phyloP scores from a whole-genome alignment of 176 grass and related monocot genomes.

The Oryza rufipogon region DNA sequence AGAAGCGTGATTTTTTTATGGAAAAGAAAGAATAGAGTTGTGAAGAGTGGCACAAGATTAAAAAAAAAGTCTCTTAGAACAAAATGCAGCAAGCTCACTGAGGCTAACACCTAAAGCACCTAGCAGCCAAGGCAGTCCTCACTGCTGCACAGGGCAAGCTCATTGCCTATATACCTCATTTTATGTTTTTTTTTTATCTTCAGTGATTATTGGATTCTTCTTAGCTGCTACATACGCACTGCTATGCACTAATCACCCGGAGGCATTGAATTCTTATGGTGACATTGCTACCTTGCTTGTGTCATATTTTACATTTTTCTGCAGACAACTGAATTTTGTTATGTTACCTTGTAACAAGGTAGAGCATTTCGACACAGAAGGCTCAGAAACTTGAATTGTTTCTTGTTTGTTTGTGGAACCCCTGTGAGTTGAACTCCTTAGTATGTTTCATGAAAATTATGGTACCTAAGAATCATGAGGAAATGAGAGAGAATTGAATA shows the following conservation, averaged over 20 bases:
- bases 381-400: background rate
- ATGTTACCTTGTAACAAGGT: conserved; percentile 15
- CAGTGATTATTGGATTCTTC: background rate
- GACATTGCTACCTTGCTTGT: conserved; percentile 6
- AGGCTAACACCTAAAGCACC: background rate
- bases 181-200: background rate
- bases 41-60: background rate
- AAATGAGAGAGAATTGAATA: background rate
- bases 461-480: background rate
- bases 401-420: background rate
- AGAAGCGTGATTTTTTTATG: background rate
- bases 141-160: background rate
- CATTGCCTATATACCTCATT: background rate
- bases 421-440: background rate
- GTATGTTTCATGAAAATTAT: conserved; percentile 25
- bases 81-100: background rate
- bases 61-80: background rate
- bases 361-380: conserved; percentile 14
- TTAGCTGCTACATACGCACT: background rate
- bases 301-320: background rate
- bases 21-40: background rate
- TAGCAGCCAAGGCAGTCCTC: background rate
- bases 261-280: background rate
- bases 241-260: background rate
- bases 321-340: background rate